Evolutionary conservation across 192 early-diverging fungal species (phyloP).

Genomic region (Coemansia sp.): DNA sequence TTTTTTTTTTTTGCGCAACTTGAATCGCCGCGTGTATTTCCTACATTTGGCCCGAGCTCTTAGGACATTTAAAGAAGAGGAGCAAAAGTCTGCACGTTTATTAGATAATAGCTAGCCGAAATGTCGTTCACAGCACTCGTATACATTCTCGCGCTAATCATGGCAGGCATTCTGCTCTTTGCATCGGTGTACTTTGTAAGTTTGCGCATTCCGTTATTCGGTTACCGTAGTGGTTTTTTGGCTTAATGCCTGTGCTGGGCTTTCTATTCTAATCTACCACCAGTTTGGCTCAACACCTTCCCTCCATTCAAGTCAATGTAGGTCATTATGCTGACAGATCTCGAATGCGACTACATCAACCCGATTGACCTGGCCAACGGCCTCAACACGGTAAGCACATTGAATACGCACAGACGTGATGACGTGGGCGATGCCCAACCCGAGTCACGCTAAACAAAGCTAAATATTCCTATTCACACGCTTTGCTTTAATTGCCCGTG

Average conservation of each 20-base stretch:
- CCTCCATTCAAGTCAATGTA: too few species aligned
- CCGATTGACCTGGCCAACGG: conserved; percentile 97
- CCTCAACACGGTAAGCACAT: conserved; percentile 78
- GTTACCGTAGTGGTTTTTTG: too few species aligned
- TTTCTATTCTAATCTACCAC: conserved; percentile 2
- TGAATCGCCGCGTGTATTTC: not conserved
- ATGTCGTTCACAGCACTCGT: conserved; percentile 52
- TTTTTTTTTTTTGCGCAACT: not conserved
- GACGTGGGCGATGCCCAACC: too few species aligned
- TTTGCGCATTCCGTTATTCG: too few species aligned
- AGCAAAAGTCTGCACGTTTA: not conserved
- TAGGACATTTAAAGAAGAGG: not conserved
- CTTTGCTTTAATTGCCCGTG: not conserved
- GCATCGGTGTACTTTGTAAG: conserved; percentile 88
- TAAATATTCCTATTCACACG: conserved; percentile 1
- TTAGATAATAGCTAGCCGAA: not conserved
- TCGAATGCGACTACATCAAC: conserved; percentile 99
- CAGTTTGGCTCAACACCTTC: not conserved
- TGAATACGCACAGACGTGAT: not conserved
- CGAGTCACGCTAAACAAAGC: not conserved
- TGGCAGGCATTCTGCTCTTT: conserved; percentile 91
- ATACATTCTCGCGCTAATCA: conserved; percentile 90
- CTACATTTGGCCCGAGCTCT: not conserved
- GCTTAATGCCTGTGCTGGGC: not conserved
- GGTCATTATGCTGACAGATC: conserved; percentile 78